A percentile compares a stretch with the other conserved stretches of the same genome.
Conservation (phyloP, 768 basidiomycete genomes). For the Suillus subluteus region DNA sequence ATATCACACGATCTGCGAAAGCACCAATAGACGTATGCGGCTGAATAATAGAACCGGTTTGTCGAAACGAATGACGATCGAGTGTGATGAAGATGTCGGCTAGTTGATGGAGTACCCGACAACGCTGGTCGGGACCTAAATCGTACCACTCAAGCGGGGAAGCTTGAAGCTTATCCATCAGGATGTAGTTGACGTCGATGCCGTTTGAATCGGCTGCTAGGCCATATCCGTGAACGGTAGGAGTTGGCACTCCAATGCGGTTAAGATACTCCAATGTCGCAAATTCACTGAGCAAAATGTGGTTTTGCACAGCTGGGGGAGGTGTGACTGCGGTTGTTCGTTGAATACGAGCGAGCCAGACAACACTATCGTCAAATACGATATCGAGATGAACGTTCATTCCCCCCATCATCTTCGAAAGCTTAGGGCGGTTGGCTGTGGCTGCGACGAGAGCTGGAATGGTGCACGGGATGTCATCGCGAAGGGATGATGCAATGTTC, state of each 20-base stretch:
- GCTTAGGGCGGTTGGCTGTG: neutral
- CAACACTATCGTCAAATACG: neutral
- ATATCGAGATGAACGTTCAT: conserved; percentile 2
- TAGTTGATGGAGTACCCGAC: neutral
- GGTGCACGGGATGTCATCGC: neutral
- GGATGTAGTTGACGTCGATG: neutral
- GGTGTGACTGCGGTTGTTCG: neutral
- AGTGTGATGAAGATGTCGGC: conserved; percentile 2
- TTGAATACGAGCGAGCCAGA: neutral
- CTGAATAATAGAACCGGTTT: neutral
- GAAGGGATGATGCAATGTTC: neutral
- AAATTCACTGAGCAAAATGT: neutral
- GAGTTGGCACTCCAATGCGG: neutral
- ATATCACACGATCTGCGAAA: neutral
- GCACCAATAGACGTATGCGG: neutral
- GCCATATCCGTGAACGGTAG: neutral
- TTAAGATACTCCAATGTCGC: neutral
- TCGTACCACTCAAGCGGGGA: neutral
- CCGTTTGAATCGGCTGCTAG: neutral
- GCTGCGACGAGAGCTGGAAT: neutral
- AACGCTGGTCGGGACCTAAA: neutral
- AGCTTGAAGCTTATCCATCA: conserved; percentile 1
- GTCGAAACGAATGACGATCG: neutral
- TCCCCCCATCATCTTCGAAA: neutral
- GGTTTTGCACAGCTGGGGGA: neutral